Conservation (phyloP, 257 asterid species). For the Gardenia jasminoides region DNA sequence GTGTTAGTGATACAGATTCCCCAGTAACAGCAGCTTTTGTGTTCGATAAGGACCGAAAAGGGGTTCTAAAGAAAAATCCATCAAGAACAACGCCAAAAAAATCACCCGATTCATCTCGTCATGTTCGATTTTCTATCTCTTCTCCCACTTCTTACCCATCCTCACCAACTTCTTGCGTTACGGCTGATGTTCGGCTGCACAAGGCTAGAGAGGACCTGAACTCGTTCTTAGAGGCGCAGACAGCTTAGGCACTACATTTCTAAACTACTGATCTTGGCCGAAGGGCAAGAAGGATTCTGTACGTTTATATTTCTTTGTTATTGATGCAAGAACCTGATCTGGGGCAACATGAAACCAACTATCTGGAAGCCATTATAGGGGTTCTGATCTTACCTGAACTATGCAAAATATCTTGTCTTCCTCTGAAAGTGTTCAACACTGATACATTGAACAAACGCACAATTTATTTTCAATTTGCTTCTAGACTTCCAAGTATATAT, state of each 20-base stretch:
- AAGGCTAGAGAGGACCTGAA: constrained; percentile 63
- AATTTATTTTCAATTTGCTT: no score
- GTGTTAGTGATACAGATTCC: constrained; percentile 45
- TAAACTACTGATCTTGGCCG: background rate
- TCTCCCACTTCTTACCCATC: constrained; percentile 33
- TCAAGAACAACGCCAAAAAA: constrained; percentile 18
- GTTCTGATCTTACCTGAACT: background rate
- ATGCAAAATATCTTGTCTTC: background rate
- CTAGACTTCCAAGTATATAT: no score
- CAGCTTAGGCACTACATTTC: constrained; percentile 24
- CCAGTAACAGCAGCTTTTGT: constrained; percentile 67
- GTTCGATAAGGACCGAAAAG: constrained; percentile 60
- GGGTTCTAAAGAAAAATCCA: constrained; percentile 50
- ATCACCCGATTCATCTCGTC: constrained; percentile 30
- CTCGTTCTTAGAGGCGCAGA: constrained; percentile 70
- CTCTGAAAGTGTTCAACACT: background rate
- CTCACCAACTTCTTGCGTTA: constrained; percentile 43
- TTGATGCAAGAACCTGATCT: background rate
- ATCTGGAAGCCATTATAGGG: background rate
- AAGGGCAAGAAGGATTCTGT: background rate
- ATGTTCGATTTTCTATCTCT: constrained; percentile 59
- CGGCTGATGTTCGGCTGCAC: constrained; percentile 38
- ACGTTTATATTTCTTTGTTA: background rate
- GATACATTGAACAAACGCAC: background rate
- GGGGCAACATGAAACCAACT: background rate